phyloP scores from a whole-genome alignment of 2,329 filamentous ascomycete species.

The Alternaria rosae region DNA sequence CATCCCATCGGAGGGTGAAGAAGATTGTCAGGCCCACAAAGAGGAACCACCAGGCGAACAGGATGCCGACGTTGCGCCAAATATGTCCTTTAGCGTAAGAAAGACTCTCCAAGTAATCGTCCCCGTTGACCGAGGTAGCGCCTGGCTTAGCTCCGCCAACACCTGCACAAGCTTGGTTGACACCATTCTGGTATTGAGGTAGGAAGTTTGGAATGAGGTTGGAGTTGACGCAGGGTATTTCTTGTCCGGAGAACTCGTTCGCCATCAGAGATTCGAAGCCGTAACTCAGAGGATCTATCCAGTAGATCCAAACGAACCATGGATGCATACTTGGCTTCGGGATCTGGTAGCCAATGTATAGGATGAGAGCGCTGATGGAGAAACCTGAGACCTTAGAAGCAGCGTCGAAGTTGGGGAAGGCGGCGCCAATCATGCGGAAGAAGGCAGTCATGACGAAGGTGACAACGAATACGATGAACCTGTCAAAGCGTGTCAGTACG shows the following conservation, averaged over 20 bases:
- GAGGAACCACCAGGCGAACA: constrained; percentile 53
- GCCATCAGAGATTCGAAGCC: constrained; percentile 79
- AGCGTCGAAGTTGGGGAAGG: constrained; percentile 67
- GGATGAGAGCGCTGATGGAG: constrained; percentile 64
- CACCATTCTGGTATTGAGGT: constrained; percentile 53
- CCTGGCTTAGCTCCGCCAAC: constrained; percentile 64
- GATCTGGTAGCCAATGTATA: constrained; percentile 68
- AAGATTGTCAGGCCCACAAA: constrained; percentile 64
- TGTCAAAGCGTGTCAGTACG: not conserved
- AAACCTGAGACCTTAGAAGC: constrained; percentile 64
- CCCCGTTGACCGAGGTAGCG: constrained; percentile 60
- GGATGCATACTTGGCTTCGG: constrained; percentile 59
- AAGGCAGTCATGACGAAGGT: constrained; percentile 78
- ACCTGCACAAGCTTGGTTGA: constrained; percentile 64
- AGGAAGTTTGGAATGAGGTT: constrained; percentile 62
- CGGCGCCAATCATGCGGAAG: constrained; percentile 77
- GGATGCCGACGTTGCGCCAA: constrained; percentile 54
- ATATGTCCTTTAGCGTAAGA: constrained; percentile 45
- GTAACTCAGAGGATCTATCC: constrained; percentile 78
- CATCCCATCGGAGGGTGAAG: constrained; percentile 65
- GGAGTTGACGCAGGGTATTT: constrained; percentile 58
- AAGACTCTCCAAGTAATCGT: constrained; percentile 65
- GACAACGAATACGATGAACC: constrained; percentile 16
- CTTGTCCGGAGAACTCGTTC: constrained; percentile 64
- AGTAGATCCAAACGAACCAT: constrained; percentile 66